Conservation (phyloP, 805 yeast genomes). For the Barnettozyma populi region DNA sequence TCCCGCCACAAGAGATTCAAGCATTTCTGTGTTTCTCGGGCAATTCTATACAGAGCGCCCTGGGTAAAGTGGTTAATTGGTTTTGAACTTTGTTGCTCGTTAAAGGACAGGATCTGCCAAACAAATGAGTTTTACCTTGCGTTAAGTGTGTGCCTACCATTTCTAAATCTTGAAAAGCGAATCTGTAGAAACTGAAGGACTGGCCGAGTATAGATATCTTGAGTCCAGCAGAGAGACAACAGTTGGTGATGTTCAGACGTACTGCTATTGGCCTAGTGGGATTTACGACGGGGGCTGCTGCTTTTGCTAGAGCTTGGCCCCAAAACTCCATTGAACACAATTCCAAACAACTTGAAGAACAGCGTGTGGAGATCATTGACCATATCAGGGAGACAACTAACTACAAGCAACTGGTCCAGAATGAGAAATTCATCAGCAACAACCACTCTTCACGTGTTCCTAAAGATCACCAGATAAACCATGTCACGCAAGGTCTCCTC, state of each 20-base stretch:
- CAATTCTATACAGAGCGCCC: neutral
- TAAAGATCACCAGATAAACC: constrained; percentile 50
- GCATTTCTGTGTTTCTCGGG: constrained; percentile 33
- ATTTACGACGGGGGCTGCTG: constrained; percentile 23
- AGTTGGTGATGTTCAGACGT: constrained; percentile 9
- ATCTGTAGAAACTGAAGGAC: neutral
- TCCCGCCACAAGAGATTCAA: constrained; percentile 62
- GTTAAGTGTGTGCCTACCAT: neutral
- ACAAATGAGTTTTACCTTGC: neutral
- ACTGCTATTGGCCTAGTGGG: constrained; percentile 14
- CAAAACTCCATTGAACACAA: constrained; percentile 14
- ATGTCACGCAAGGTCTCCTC: constrained; percentile 68
- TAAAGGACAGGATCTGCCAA: neutral
- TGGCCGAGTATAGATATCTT: neutral
- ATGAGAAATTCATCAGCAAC: constrained; percentile 23
- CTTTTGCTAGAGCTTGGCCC: constrained; percentile 25
- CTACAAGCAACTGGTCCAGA: constrained; percentile 22
- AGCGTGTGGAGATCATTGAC: constrained; percentile 24
- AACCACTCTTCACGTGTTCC: constrained; percentile 47
- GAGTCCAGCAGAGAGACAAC: neutral
- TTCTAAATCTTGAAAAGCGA: too few relatives aligned
- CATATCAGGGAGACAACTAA: constrained; percentile 24
- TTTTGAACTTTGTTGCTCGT: neutral
- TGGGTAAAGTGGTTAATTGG: neutral
- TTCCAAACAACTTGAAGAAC: constrained; percentile 17